Evolutionary conservation across 208 protist species (phyloP).

Genomic region (Borovskyia barvae): DNA sequence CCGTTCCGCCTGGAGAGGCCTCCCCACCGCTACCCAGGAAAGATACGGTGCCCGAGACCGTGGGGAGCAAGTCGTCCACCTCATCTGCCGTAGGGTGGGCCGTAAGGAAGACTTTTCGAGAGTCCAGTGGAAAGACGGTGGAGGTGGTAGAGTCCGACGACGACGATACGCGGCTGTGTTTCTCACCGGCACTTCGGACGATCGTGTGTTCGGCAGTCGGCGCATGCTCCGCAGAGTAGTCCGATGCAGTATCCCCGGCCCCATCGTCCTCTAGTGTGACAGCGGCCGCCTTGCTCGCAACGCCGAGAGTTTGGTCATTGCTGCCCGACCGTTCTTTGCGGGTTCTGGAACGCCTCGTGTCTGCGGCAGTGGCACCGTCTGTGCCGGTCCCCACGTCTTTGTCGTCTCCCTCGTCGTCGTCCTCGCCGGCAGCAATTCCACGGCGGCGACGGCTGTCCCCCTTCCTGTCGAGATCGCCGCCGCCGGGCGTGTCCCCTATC

Average conservation of each 20-base stretch:
- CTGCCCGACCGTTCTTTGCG: not conserved
- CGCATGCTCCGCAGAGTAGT: too few relatives aligned
- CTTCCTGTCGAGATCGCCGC: not conserved
- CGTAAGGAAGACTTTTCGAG: constrained; percentile 19
- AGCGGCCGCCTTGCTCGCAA: too few relatives aligned
- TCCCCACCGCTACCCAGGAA: not conserved
- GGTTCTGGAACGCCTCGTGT: not conserved
- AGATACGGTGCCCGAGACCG: too few relatives aligned
- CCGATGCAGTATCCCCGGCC: too few relatives aligned
- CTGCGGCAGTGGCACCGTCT: not conserved
- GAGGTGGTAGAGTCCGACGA: too few relatives aligned
- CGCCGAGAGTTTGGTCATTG: not conserved
- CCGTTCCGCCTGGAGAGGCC: not conserved
- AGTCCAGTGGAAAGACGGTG: not conserved
- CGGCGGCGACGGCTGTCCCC: not conserved
- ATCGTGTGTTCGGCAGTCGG: too few relatives aligned
- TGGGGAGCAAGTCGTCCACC: not conserved
- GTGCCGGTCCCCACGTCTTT: not conserved
- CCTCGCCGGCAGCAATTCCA: too few relatives aligned
- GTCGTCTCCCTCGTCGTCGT: not conserved
- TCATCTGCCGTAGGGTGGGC: not conserved
- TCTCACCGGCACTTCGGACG: too few relatives aligned
- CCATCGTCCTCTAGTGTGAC: not conserved
- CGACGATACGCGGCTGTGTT: too few relatives aligned
- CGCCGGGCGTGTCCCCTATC: not conserved